Conservation (phyloP, 306 rosid genomes). For the Medicago truncatula region MtrunA17r5.0-ANR NC_053043.1:10680001-10680500, state of each 20-base stretch:
- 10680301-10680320: no score
- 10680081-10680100: constrained; percentile 26
- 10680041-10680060: constrained; percentile 35
- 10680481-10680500: constrained; percentile 10
- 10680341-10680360: neutral
- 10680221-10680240: constrained; percentile 21
- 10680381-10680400: constrained; percentile 16
- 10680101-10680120: constrained; percentile 43
- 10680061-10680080: neutral
- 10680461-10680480: constrained; percentile 31
- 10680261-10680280: neutral
- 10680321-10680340: neutral
- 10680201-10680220: constrained; percentile 39
- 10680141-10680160: neutral
- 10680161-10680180: constrained; percentile 15
- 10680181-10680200: neutral
- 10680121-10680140: constrained; percentile 50
- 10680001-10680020: constrained; percentile 48
- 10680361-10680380: constrained; percentile 11
- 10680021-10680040: constrained; percentile 42
- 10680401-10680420: neutral
- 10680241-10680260: neutral
- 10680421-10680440: constrained; percentile 31
- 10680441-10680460: constrained; percentile 24
- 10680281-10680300: no score